phyloP scores from a whole-genome alignment of 352 stramenopile genomes.

The Globisporangium iwayamae region DNA sequence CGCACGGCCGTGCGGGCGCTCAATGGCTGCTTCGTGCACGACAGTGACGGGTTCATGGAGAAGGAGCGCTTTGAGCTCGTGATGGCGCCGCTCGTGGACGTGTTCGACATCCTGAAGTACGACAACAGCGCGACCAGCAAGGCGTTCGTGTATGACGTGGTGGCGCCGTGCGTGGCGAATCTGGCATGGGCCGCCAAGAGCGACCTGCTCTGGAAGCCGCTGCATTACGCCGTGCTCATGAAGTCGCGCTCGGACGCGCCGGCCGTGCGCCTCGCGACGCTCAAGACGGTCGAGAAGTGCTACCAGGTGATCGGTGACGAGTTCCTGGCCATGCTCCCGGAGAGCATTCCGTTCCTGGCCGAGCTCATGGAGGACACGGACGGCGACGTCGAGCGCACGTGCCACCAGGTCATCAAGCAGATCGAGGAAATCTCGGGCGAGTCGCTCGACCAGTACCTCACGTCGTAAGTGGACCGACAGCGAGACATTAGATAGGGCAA shows the following conservation, averaged over 20 bases:
- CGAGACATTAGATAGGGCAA: neutral
- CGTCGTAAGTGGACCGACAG: constrained; percentile 24
- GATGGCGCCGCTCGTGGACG: constrained; percentile 68
- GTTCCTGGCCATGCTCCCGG: constrained; percentile 85
- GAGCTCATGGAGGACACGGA: constrained; percentile 89
- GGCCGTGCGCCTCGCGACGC: constrained; percentile 63
- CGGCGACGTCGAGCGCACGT: constrained; percentile 77
- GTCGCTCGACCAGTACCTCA: constrained; percentile 87
- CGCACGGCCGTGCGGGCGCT: constrained; percentile 62
- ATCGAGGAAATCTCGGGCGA: constrained; percentile 89
- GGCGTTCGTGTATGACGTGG: constrained; percentile 62
- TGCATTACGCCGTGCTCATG: constrained; percentile 88
- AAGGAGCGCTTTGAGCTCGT: constrained; percentile 83
- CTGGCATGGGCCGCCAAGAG: constrained; percentile 84
- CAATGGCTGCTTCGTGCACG: constrained; percentile 82
- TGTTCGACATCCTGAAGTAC: constrained; percentile 65
- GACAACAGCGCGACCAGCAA: constrained; percentile 28
- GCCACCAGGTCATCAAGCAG: constrained; percentile 86
- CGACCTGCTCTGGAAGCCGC: constrained; percentile 85
- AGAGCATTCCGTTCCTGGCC: constrained; percentile 87
- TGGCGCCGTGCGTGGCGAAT: constrained; percentile 70
- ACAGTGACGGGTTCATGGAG: constrained; percentile 85
- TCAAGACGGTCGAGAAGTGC: constrained; percentile 83
- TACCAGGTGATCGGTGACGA: constrained; percentile 87
- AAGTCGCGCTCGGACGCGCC: constrained; percentile 71